Evolutionary conservation across 108 stramenopile genomes (phyloP).

Genomic region (Aurantiochytrium sp.): DNA sequence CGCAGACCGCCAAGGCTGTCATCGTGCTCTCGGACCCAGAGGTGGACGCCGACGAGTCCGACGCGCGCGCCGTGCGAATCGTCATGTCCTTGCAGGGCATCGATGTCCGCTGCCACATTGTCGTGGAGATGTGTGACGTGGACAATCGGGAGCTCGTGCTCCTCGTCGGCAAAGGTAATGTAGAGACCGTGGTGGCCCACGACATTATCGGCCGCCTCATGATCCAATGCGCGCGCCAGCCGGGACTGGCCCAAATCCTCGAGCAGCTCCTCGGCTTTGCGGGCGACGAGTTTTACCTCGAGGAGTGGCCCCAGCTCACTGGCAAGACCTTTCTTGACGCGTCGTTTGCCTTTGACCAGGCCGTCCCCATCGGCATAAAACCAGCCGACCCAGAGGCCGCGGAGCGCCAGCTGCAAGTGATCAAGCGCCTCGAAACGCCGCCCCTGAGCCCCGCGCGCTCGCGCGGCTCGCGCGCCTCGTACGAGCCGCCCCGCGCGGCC

Average conservation of each 20-base stretch:
- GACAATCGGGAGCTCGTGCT: constrained; percentile 48
- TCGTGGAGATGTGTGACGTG: constrained; percentile 53
- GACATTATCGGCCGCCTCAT: constrained; percentile 59
- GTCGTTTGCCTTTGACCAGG: constrained; percentile 48
- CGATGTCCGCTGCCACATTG: constrained; percentile 42
- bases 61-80: constrained; percentile 47
- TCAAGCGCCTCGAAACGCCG: not conserved
- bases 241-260: constrained; percentile 50
- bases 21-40: constrained; percentile 43
- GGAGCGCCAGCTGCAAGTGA: not conserved
- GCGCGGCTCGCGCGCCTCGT: not conserved
- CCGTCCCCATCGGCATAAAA: constrained; percentile 49
- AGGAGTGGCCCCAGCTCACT: constrained; percentile 48
- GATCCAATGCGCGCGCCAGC: constrained; percentile 56
- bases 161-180: constrained; percentile 48
- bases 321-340: constrained; percentile 51
- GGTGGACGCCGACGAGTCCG: constrained; percentile 51
- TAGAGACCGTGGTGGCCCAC: constrained; percentile 53
- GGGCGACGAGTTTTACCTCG: constrained; percentile 52
- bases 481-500: not conserved
- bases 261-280: constrained; percentile 55
- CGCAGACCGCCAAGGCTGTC: constrained; percentile 41
- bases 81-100: constrained; percentile 52
- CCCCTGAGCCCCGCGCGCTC: not conserved
- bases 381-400: not conserved